A percentile compares a stretch with the other conserved stretches of the same genome.
Evolutionary conservation across 352 stramenopile species (phyloP).

Genomic region (Phytophthora brassicae): DNA sequence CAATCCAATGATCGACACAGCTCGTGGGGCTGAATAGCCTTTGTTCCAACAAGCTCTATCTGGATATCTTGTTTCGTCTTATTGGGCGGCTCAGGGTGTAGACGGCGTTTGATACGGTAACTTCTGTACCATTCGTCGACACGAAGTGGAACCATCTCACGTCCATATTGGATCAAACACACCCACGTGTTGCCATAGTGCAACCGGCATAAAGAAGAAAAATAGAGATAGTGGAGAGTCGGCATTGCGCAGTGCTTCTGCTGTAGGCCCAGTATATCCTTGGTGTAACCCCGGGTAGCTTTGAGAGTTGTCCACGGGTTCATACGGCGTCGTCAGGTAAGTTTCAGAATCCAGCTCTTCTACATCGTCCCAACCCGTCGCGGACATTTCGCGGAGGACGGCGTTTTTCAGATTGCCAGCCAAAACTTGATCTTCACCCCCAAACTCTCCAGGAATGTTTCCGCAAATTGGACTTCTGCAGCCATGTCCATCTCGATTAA

Average conservation of each 20-base stretch:
- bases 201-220: constrained; percentile 2
- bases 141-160: not conserved
- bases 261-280: not conserved
- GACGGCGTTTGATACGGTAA: not conserved
- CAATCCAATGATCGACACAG: not conserved
- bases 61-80: not conserved
- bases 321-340: not conserved
- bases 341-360: not conserved
- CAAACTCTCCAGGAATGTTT: not conserved
- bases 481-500: not conserved
- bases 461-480: not conserved
- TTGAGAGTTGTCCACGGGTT: not conserved
- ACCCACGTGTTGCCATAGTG: not conserved
- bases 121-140: not conserved
- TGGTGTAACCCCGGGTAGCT: not conserved
- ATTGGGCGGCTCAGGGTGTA: not conserved
- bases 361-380: not conserved
- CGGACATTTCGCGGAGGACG: not conserved
- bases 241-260: not conserved
- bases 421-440: not conserved
- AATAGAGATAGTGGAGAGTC: not conserved
- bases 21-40: not conserved
- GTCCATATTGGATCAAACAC: not conserved
- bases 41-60: not conserved
- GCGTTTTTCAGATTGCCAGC: not conserved